Base-by-base conservation (phyloP, 148 eudicot species). In the Chenopodium quinoa region DNA sequence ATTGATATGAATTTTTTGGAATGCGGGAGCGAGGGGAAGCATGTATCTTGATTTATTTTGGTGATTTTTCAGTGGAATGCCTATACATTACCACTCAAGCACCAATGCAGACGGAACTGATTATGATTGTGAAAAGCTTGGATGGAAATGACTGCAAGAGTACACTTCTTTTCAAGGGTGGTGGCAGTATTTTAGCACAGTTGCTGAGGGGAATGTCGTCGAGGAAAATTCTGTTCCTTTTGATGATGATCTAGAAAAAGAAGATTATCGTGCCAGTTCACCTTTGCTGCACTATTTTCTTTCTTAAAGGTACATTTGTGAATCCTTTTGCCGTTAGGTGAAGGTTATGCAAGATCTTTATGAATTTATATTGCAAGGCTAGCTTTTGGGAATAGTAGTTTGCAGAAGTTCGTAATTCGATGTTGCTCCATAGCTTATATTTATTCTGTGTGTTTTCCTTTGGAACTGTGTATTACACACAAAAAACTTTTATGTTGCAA, bases 211-310 rank as follows among this genome's bases (percentile, higher is more conserved):
- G 78, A 88, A 78, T 80, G 81, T 69, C 25, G 25, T 58, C 10
- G 85, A 75, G 84, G 93, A 91, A 70, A 91, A 91, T 64, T 79
- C 76, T 70, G 73, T 86, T 74, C 86, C 86, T 78, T 81, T 79
- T 78, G 98, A 93, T 78, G 97, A 89, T 75, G 91, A 88, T 56
- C 50, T 85, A 47, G 97, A 86, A 75, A 94, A 92, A 46, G 93
- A 91, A 84, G 98, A 97, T 88, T 97, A 94, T 82, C 85, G 83
- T 77, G 91, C 99, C n/a, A 97, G 94, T 88, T 88, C 91, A 84
- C 99, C 99, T 82, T 94, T 81, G 95, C 99, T 77, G 94, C 99
- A 40, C 81, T 97, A 31, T 97, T 92, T 90, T 88, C 98, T 85
- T 92, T 90, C 89, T 90, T 97, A 60, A 97, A 94, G 99, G 99